Base-by-base conservation (phyloP, 1,284 basidiomycete species). In the Erythrobasidium hasegawianum region DNA sequence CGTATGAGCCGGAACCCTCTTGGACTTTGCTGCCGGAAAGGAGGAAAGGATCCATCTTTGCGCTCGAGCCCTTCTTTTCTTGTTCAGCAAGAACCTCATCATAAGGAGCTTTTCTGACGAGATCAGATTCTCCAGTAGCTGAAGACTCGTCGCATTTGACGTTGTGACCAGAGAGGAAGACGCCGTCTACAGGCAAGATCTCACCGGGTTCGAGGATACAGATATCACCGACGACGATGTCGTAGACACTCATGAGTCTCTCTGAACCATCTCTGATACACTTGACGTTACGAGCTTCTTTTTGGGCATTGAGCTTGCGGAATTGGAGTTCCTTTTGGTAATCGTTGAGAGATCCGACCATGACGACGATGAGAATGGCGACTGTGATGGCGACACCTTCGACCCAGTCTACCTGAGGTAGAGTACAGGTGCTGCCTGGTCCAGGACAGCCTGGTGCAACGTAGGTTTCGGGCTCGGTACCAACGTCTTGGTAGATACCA, bases 261-360 rank as follows among this genome's bases (percentile, higher is more conserved):
- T 96, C 91, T 38, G 81, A 79, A 27, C 93, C 93, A 70, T 85
- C 83, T 11, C 96, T 88, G 67, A 97, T 87, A 59, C 92, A 88
- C 78, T 96, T 97, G 74, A 97, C 87, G 10, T 85, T 85, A 54
- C 95, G 89, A 73, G 96, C 91, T 67, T 97, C 96, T 79, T 96
- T 96, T 79, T 96, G 90, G 71, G 90, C 90, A 75, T 97, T 97
- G 59, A 98, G 83, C 41, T 82, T 82, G 74, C 89, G 87, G 81
- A 98, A 97, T 79, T 98, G 95, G 7, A 86, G 86, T 77, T 98
- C 95, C 79, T 98, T 97, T 78, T 97, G 93, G 86, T 89, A 98
- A 76, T 94, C 92, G 75, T 92, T 94, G 41, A 94, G 69, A 24
- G 89, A 90, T 41, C 90, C 91, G 57, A 94, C 89, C 53, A 90